phyloP scores from a whole-genome alignment of 805 yeast species.

The Sugiyamaella mastotermitis region DNA sequence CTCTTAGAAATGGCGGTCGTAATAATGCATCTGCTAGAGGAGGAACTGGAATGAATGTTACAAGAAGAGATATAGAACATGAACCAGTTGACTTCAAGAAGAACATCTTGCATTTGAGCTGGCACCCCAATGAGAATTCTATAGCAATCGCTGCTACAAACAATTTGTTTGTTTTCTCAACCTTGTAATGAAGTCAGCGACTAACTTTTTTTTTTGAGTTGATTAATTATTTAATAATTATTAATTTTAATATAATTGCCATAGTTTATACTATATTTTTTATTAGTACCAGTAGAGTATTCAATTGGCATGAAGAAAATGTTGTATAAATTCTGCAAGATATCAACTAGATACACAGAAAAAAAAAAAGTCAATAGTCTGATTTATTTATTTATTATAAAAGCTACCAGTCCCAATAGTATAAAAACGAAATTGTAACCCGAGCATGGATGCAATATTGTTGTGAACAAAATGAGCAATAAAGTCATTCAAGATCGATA shows the following conservation, averaged over 20 bases:
- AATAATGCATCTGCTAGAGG: constrained; percentile 11
- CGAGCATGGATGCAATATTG: not conserved
- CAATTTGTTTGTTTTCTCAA: constrained; percentile 45
- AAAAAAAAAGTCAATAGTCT: not conserved
- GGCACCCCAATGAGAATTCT: constrained; percentile 97
- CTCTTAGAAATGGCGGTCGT: constrained; percentile 6
- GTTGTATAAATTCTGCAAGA: too few species aligned
- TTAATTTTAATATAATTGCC: too few species aligned
- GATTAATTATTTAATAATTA: too few species aligned
- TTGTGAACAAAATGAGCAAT: too few species aligned
- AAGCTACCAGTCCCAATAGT: not conserved
- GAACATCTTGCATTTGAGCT: constrained; percentile 88
- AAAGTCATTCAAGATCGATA: constrained; percentile 3
- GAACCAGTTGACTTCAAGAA: constrained; percentile 89
- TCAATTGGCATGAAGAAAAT: too few species aligned
- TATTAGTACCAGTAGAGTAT: too few species aligned
- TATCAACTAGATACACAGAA: too few species aligned
- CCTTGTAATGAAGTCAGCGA: too few species aligned
- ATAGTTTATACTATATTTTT: too few species aligned
- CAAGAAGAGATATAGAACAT: constrained; percentile 59
- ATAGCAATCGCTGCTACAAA: constrained; percentile 98
- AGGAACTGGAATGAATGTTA: constrained; percentile 34
- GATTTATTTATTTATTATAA: not conserved
- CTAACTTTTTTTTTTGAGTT: too few species aligned
- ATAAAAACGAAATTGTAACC: not conserved